Percentiles rank a stretch among this genome's conserved stretches.
These are phyloP conservation scores for Trichoderma hamatum DNA, from an alignment of 2,329 filamentous ascomycete species.

Conservation along the genomic window DNA sequence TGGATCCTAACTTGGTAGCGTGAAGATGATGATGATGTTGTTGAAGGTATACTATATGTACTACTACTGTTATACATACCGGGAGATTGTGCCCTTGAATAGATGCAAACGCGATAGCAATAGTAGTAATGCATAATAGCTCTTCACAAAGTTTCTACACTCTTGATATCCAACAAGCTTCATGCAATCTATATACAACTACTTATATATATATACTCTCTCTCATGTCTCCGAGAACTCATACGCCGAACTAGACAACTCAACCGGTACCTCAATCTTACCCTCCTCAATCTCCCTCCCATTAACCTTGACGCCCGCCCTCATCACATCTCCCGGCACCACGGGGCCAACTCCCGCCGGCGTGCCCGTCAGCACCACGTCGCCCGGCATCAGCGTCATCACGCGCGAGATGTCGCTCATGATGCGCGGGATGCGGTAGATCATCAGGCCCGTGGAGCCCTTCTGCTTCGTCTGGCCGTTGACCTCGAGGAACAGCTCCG, in stretches of 20 bases:
- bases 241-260: slow-evolving; percentile 77
- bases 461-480: slow-evolving; percentile 78
- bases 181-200: neutral
- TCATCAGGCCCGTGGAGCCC: slow-evolving; percentile 91
- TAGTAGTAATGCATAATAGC: neutral
- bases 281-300: slow-evolving; percentile 86
- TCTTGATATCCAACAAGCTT: neutral
- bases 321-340: slow-evolving; percentile 83
- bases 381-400: slow-evolving; percentile 90
- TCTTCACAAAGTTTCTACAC: too few species aligned
- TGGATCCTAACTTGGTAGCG: slow-evolving; percentile 58
- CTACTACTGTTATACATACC: neutral
- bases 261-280: slow-evolving; percentile 79
- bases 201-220: neutral
- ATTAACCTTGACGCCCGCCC: slow-evolving; percentile 75
- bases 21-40: neutral
- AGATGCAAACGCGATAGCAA: neutral
- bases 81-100: neutral
- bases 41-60: neutral
- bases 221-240: slow-evolving; percentile 71
- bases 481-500: slow-evolving; percentile 82
- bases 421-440: slow-evolving; percentile 86
- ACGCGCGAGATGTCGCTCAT: slow-evolving; percentile 91
- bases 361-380: slow-evolving; percentile 94
- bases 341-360: slow-evolving; percentile 93